Conservation (phyloP, 140 eudicot species). For the Flaveria floridana region DNA sequence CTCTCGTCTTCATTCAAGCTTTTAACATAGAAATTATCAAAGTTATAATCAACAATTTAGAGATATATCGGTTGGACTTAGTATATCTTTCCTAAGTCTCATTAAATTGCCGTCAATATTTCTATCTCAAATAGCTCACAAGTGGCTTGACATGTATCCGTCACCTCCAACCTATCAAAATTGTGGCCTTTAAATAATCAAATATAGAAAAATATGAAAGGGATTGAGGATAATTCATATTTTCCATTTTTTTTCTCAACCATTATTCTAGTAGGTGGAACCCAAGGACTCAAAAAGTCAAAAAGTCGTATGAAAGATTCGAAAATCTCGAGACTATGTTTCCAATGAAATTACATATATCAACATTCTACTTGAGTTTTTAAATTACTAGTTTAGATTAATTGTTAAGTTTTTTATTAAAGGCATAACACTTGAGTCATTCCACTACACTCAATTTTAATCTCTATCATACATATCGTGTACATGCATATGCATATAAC, state of each 20-base stretch:
- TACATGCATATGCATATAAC: no score
- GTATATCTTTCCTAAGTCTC: no score
- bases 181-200: not conserved
- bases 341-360: not conserved
- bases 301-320: slow-evolving; percentile 13
- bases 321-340: slow-evolving; percentile 21
- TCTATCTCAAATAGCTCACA: not conserved
- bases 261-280: not conserved
- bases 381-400: not conserved
- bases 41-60: no score
- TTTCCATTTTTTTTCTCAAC: not conserved
- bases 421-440: not conserved
- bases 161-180: not conserved
- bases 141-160: not conserved
- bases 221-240: not conserved
- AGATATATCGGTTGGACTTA: no score
- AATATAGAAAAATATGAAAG: not conserved
- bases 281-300: slow-evolving; percentile 15
- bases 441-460: not conserved
- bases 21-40: not conserved
- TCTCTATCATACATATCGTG: no score
- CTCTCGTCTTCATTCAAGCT: no score
- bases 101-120: no score
- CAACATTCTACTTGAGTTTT: not conserved
- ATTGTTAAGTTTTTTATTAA: no score